Conservation (phyloP, 768 basidiomycete species). For the Amanita fuliginea region DNA sequence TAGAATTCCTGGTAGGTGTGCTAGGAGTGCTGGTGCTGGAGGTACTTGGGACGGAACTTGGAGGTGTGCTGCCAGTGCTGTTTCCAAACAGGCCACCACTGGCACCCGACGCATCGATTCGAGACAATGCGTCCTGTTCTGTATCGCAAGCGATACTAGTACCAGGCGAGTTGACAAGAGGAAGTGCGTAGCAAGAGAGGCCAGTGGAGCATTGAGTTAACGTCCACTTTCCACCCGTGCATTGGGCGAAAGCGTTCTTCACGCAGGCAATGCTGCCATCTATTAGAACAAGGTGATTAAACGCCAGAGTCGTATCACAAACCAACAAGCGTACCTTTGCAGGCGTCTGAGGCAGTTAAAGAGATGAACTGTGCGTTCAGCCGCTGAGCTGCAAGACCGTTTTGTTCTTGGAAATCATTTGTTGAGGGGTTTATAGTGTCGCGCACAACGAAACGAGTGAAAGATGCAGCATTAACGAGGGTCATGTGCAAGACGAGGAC, state of each 20-base stretch:
- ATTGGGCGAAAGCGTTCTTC: slow-evolving; percentile 30
- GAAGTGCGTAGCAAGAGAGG: slow-evolving; percentile 36
- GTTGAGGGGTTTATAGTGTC: slow-evolving; percentile 10
- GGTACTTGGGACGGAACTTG: background rate
- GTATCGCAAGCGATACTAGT: slow-evolving; percentile 32
- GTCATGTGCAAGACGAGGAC: slow-evolving; percentile 16
- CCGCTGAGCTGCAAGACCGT: slow-evolving; percentile 23
- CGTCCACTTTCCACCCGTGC: slow-evolving; percentile 27
- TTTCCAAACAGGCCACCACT: slow-evolving; percentile 22
- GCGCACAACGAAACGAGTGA: slow-evolving; percentile 13
- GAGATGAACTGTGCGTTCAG: slow-evolving; percentile 25
- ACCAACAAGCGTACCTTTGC: slow-evolving; percentile 23
- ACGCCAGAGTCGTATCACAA: background rate
- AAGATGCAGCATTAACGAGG: slow-evolving; percentile 21
- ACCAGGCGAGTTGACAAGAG: slow-evolving; percentile 23
- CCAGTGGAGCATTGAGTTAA: slow-evolving; percentile 15
- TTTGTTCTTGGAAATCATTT: slow-evolving; percentile 24
- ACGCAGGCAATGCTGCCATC: slow-evolving; percentile 30
- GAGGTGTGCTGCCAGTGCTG: slow-evolving; percentile 1
- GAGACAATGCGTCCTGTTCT: slow-evolving; percentile 23
- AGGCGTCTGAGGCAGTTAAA: slow-evolving; percentile 32
- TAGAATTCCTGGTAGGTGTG: no score
- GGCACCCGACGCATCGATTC: slow-evolving; percentile 32
- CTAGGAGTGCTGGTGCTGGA: no score
- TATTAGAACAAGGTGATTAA: slow-evolving; percentile 5